Base-by-base conservation (phyloP, 2,329 filamentous ascomycete species). In the Colletotrichum destructivum region DNA sequence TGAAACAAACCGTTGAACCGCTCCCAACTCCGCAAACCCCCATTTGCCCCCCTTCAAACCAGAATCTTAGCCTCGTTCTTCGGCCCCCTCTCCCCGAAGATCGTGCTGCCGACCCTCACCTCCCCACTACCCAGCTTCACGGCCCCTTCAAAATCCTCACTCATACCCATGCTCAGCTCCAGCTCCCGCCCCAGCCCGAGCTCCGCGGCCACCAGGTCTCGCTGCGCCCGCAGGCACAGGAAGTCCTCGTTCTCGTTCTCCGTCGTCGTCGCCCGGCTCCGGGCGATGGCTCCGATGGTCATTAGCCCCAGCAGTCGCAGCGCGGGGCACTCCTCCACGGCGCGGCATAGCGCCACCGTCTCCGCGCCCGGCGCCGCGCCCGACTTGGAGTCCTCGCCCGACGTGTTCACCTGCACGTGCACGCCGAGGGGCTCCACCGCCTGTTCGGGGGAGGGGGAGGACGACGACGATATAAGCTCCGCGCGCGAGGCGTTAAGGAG, bases 141-240 rank as follows among this genome's bases (percentile, higher is more conserved):
- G 0, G 96, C 96, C 9, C 92, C 93, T 84, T 98, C 95, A 81
- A 96, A 99, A 82, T 99, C 96, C 78, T 94, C 91, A 80, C 95
- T 98, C 96, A 99, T 99, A 8, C 96, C 96, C 96, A 99, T 99
- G 82, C 95, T 98, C 82, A 98, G 82, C 85, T 98, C 95, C 77
- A 98, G 80, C 72, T 87, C 87, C n/a, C 84, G 82, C 18, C 85
- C 80, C 61, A 84, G 66, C 0, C 78, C 79, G 23, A 85, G 77
- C 71, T 84, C 92, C 78, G 83, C 78, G 2, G 87, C 89, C 2
- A 98, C 90, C 16, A 89, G 81, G 80, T 97, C 93, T 67, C 94
- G 86, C 79, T 93, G 91, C 77, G 92, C 87, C 62, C 84, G 86
- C 78, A 99, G 81, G 5, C 84, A 80, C 5, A 90, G 81, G 79